These are phyloP conservation scores for Quambalaria eucalypti DNA, from an alignment of 1,284 basidiomycete species.

Conservation along the genomic window DNA sequence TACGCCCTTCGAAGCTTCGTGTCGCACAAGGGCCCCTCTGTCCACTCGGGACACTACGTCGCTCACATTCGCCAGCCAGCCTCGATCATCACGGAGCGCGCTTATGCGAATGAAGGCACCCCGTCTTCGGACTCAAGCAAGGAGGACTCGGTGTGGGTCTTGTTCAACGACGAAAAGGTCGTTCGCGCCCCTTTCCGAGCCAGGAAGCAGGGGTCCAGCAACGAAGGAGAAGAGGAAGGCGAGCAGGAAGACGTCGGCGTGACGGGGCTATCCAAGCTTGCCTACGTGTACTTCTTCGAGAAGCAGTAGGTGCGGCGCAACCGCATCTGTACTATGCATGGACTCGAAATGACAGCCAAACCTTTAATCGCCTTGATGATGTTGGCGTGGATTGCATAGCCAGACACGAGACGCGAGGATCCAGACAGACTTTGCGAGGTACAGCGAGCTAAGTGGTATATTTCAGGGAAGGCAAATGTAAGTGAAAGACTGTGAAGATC, in stretches of 20 bases:
- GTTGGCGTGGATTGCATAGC: no score
- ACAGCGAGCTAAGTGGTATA: no score
- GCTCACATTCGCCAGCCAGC: constrained; percentile 5
- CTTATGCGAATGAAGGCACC: neutral
- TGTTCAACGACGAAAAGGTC: constrained; percentile 14
- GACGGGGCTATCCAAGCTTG: constrained; percentile 5
- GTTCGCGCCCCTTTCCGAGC: constrained; percentile 3
- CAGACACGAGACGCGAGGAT: no score
- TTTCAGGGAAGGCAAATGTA: no score
- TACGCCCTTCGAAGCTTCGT: constrained; percentile 85
- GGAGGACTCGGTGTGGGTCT: constrained; percentile 2
- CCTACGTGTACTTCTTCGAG: constrained; percentile 9
- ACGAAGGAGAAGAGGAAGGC: neutral
- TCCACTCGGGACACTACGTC: constrained; percentile 14
- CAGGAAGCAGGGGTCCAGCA: neutral
- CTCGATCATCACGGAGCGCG: neutral
- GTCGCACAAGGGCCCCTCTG: constrained; percentile 88
- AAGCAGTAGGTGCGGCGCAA: no score
- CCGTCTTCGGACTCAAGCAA: no score
- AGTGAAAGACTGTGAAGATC: no score
- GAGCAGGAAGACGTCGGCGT: constrained; percentile 7
- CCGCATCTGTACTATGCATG: no score
- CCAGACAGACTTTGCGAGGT: no score
- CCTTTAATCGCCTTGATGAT: no score
- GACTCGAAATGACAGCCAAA: no score